These are phyloP conservation scores for Ceratobasidium sp. DNA, from an alignment of 1,284 basidiomycete genomes.

Conservation along the genomic window DNA sequence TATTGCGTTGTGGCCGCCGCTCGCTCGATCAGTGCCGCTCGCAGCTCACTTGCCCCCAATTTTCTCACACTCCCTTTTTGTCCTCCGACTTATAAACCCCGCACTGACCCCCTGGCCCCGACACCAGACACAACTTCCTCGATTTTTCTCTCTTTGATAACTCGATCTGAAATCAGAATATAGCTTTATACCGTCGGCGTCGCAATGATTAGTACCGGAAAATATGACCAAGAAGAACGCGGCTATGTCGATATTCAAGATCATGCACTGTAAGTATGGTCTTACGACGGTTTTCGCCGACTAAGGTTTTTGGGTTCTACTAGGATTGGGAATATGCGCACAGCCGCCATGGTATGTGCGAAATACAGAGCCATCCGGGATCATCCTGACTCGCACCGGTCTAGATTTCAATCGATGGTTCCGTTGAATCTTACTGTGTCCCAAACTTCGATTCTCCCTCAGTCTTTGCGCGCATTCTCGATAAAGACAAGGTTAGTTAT, in stretches of 20 bases:
- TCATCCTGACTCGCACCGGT: slow-evolving; percentile 25
- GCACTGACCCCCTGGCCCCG: slow-evolving; percentile 9
- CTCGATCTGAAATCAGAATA: neutral
- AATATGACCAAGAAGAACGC: slow-evolving; percentile 48
- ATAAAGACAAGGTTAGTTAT: slow-evolving; percentile 69
- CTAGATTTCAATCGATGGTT: slow-evolving; percentile 24
- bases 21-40: slow-evolving; percentile 29
- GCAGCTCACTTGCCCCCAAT: slow-evolving; percentile 40
- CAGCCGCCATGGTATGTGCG: slow-evolving; percentile 67
- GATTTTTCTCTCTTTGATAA: neutral
- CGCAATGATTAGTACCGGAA: slow-evolving; percentile 37
- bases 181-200: neutral
- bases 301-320: neutral
- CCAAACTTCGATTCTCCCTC: slow-evolving; percentile 93
- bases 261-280: slow-evolving; percentile 65
- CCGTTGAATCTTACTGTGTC: slow-evolving; percentile 86
- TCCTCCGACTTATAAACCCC: slow-evolving; percentile 35
- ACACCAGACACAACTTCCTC: slow-evolving; percentile 25
- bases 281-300: too few species aligned
- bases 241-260: slow-evolving; percentile 72
- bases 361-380: slow-evolving; percentile 43
- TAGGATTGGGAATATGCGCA: slow-evolving; percentile 74
- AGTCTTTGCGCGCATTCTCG: slow-evolving; percentile 84
- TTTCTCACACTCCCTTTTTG: slow-evolving; percentile 34
- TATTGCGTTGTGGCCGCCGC: slow-evolving; percentile 31